Evolutionary conservation across 2,329 filamentous ascomycete species (phyloP), one percentile per base, ranked within the genome.

Genomic region (Geosmithia flava): DNA sequence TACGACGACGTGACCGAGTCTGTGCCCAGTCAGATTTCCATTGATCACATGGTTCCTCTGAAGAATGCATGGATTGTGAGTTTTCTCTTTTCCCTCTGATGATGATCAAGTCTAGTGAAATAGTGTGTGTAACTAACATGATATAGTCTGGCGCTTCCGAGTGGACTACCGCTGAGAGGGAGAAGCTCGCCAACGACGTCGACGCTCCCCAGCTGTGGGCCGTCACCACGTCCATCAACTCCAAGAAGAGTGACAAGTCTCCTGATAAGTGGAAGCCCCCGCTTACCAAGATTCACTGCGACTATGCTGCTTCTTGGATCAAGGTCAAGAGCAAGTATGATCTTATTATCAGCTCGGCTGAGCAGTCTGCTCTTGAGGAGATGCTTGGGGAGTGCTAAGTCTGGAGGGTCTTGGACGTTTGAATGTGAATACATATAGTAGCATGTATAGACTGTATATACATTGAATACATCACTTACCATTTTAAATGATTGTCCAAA

Each of bases 1-100:
- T 93, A 85, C 60, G 87, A 91, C 57, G 85, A 85, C 16, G 81
- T 68, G 0, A 79, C 71, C 1, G 88, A 83, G 82, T 83, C 78
- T 0, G 68, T 70, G 1, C 76, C 85, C 1, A 75, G 71, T 17
- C 83, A 90, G 55, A 62, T 93, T 1, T 85, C 91, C 55, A 91
- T 93, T 51, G 87, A 93, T 62, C 87, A 93, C 61, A 73, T 93
- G 66, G 85, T 94, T 2, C 86, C 87, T 1, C 62, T 94, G 51
- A 82, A 83, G 59, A 87, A 90, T 58, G 85, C 86, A 5, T 91
- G 85, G 86, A 80, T 84, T 52, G 77, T 81, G 54, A 57, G 71
- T 64, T 27, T 41, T 39, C 39, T 30, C n/a, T 20, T 49, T 45
- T 6, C 16, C 39, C 19, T 3, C 20, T 13, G 33, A 37, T 7